Base-by-base conservation (phyloP, 192 early-diverging fungal species). In the Podila horticola region DNA sequence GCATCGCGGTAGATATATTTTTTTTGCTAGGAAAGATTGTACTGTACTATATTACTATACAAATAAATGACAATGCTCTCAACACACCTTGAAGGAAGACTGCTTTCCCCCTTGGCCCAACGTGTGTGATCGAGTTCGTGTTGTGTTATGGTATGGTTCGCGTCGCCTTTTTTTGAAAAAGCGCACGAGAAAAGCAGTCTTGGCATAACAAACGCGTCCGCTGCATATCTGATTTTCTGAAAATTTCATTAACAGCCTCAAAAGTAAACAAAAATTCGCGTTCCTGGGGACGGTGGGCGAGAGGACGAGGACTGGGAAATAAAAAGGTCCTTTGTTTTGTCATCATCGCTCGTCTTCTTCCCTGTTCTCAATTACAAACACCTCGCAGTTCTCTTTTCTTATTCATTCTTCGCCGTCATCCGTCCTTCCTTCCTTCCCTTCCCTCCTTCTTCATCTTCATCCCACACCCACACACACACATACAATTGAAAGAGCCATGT, bases 401-500 rank as follows among this genome's bases (percentile, higher is more conserved):
- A n/a, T n/a, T 66, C 11, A 52, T 28, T 51, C 17, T 48, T 58
- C 12, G 36, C 17, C 24, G 52, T 22, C 52, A n/a, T 12, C 20
- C 29, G 0, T 61, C 30, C 19, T 33, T 61, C 59, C 20, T 5
- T 12, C 20, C 29, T 33, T 29, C 55, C n/a, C 29, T 0, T 58
- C 41, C 48, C 48, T 2, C 55, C 41, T 24, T 26, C 22, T 26
- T 41, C 17, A 50, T 36, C 55, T 28, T 28, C 45, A 51, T 28
- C n/a, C n/a, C n/a, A n/a, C n/a, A n/a, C n/a, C n/a, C n/a, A n/a
- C n/a, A n/a, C n/a, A n/a, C n/a, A n/a, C 64, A 17, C 64, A 5
- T 24, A 28, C 41, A 24, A 11, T 26, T 10, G 41, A 45, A 15
- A 10, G 26, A 29, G 58, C 36, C 10, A 79, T 79, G 75, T 79